Percentiles rank a stretch among this genome's conserved stretches.
Conservation (phyloP, 2,329 filamentous ascomycete species). For the Thelonectria blattea region DNA sequence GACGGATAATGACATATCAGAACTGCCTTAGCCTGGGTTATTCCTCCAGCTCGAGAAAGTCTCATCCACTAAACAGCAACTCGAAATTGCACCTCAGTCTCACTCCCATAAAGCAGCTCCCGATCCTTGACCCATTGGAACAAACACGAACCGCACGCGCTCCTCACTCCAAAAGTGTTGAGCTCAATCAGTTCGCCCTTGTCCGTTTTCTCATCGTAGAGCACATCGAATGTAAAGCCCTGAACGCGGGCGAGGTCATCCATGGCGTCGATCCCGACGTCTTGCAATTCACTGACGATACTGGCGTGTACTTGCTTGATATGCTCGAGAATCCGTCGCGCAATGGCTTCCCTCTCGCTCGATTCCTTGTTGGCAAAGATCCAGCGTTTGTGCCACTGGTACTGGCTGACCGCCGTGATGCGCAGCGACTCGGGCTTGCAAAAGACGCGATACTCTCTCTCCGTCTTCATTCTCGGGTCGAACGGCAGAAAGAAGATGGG, state of each 20-base stretch:
- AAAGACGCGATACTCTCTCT: constrained; percentile 6
- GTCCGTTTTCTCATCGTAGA: constrained; percentile 6
- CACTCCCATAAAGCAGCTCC: constrained; percentile 43
- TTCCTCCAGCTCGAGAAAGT: no score
- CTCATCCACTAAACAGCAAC: neutral
- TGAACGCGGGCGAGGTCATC: neutral
- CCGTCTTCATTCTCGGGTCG: constrained; percentile 1
- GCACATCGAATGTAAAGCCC: constrained; percentile 10
- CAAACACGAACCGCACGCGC: constrained; percentile 10
- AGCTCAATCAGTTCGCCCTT: constrained; percentile 2
- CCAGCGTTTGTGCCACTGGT: constrained; percentile 14
- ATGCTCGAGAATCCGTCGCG: constrained; percentile 26
- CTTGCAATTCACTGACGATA: constrained; percentile 37
- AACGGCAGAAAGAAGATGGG: constrained; percentile 5
- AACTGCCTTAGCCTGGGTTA: no score
- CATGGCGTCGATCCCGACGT: neutral
- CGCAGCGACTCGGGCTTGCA: neutral
- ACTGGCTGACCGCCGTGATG: constrained; percentile 10
- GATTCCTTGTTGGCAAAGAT: constrained; percentile 6
- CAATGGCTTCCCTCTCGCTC: constrained; percentile 14
- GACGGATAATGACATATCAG: no score
- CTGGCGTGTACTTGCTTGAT: constrained; percentile 30
- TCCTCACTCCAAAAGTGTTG: constrained; percentile 12
- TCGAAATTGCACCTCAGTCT: constrained; percentile 1
- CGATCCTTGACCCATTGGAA: constrained; percentile 38